Evolutionary conservation across 2,329 filamentous ascomycete genomes (phyloP).

Genomic region (Ophiostoma ips): DNA sequence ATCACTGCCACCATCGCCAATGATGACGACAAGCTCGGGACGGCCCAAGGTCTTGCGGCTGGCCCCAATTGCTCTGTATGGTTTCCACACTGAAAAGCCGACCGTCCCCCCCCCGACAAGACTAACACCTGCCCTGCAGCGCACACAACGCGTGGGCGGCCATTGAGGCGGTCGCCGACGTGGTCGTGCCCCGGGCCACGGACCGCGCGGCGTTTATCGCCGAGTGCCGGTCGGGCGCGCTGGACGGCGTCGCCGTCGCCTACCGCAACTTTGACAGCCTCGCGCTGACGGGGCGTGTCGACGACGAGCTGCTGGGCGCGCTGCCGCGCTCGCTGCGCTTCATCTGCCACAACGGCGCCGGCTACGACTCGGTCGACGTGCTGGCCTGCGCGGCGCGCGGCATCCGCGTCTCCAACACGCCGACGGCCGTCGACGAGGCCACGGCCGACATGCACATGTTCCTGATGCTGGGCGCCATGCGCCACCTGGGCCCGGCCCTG

Average conservation of each 20-base stretch:
- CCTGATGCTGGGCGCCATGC: slow-evolving; percentile 64
- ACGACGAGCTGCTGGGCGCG: slow-evolving; percentile 51
- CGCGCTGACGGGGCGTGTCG: slow-evolving; percentile 51
- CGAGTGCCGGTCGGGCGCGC: slow-evolving; percentile 10
- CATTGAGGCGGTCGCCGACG: slow-evolving; percentile 47
- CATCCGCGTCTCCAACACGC: slow-evolving; percentile 66
- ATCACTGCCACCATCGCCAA: background rate
- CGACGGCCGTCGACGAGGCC: slow-evolving; percentile 67
- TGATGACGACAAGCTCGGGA: background rate
- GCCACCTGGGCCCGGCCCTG: slow-evolving; percentile 58
- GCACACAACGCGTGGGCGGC: slow-evolving; percentile 51
- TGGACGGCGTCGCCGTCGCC: slow-evolving; percentile 10
- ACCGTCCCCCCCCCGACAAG: background rate
- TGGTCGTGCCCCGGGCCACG: slow-evolving; percentile 29
- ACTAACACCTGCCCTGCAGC: slow-evolving; percentile 24
- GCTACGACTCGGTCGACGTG: slow-evolving; percentile 74
- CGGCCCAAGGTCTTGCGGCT: background rate
- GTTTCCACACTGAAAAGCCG: too few relatives aligned
- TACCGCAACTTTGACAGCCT: slow-evolving; percentile 54
- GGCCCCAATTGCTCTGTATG: slow-evolving; percentile 13
- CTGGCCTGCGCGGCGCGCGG: slow-evolving; percentile 51
- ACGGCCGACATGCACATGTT: slow-evolving; percentile 75
- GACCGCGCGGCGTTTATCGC: slow-evolving; percentile 10
- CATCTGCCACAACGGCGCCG: slow-evolving; percentile 55
- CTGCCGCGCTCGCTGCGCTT: slow-evolving; percentile 41